These are phyloP conservation scores for Plasmodium adleri DNA, from an alignment of 169 alveolate species.

Conservation along the genomic window DNA sequence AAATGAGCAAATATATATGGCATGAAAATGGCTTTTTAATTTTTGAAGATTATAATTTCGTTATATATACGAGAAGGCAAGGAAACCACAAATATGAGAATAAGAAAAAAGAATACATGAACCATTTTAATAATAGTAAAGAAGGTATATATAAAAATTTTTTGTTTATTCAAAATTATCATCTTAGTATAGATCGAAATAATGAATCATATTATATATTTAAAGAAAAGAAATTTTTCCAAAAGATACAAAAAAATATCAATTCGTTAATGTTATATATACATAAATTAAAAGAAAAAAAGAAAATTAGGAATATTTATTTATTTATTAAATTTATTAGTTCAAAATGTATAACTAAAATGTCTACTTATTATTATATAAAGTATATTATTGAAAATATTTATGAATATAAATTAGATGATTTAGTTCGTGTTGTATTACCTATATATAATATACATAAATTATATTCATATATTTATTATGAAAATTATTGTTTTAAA, in stretches of 20 bases:
- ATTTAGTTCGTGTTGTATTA: constrained; percentile 58
- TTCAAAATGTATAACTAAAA: constrained; percentile 51
- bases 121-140: constrained; percentile 21
- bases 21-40: constrained; percentile 59
- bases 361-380: constrained; percentile 67
- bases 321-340: constrained; percentile 59
- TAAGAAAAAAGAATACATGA: constrained; percentile 4
- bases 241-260: constrained; percentile 26
- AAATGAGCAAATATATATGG: constrained; percentile 16
- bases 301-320: constrained; percentile 33
- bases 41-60: constrained; percentile 55
- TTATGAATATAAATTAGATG: constrained; percentile 40
- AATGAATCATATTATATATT: constrained; percentile 2
- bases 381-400: constrained; percentile 55
- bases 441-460: constrained; percentile 64
- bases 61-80: constrained; percentile 27
- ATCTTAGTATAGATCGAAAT: constrained; percentile 23
- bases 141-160: not conserved
- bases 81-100: constrained; percentile 15
- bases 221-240: constrained; percentile 41
- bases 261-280: constrained; percentile 35
- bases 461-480: constrained; percentile 60
- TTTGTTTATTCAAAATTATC: constrained; percentile 17
- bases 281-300: constrained; percentile 24
- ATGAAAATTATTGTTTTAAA: constrained; percentile 38